Percentiles rank a stretch among this genome's conserved stretches.
These are phyloP conservation scores for Triticum urartu DNA, from an alignment of 176 grass and related monocot genomes.

Conservation along the genomic window DNA sequence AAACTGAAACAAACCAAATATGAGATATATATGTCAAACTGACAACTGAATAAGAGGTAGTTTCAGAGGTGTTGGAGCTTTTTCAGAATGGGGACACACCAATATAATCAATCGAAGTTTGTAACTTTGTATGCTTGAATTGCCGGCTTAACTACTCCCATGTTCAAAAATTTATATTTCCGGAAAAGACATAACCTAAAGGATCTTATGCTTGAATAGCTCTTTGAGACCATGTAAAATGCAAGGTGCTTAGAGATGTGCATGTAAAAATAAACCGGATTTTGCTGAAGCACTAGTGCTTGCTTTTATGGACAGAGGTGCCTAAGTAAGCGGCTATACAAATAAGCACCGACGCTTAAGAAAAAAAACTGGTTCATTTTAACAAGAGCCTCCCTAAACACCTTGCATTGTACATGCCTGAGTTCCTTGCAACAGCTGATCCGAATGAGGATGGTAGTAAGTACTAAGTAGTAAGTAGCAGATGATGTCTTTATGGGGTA, in stretches of 20 bases:
- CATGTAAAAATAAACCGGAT: no score
- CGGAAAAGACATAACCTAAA: neutral
- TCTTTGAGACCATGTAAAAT: neutral
- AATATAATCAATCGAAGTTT: neutral
- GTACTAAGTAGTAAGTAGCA: neutral
- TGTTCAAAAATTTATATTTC: neutral
- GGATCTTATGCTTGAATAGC: neutral
- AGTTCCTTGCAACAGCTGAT: neutral
- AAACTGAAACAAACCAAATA: neutral
- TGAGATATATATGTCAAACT: neutral
- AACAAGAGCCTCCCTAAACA: no score
- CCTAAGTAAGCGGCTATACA: no score
- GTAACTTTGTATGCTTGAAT: constrained; percentile 6
- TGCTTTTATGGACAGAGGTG: no score
- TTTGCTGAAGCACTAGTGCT: no score
- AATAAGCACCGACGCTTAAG: no score
- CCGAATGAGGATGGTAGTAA: neutral
- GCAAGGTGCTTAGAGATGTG: no score
- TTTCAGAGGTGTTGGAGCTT: neutral
- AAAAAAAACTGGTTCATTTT: no score
- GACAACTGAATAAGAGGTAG: neutral
- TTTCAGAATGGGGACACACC: neutral
- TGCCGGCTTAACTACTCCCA: neutral
- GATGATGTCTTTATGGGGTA: neutral
- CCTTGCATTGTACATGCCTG: neutral